phyloP scores from a whole-genome alignment of 306 rosid genomes.

The Rosa persica region DNA sequence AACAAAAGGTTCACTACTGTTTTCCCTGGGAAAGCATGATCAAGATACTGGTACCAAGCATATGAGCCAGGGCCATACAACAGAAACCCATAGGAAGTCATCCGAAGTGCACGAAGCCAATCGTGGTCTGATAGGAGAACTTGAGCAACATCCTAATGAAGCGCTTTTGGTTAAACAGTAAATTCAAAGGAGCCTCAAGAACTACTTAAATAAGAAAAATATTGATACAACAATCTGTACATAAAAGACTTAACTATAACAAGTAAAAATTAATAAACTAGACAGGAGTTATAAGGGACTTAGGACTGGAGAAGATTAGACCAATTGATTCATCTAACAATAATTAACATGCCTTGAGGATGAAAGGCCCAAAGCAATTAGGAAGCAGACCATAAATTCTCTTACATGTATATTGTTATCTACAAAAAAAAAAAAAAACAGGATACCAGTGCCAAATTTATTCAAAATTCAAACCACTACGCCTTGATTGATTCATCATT shows the following conservation, averaged over 20 bases:
- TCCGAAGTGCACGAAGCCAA: conserved; percentile 85
- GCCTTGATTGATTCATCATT: not conserved
- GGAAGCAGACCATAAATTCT: not conserved
- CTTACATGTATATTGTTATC: not conserved
- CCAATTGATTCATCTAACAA: not conserved
- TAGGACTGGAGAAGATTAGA: not conserved
- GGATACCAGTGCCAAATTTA: not conserved
- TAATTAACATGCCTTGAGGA: not conserved
- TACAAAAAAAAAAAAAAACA: not conserved
- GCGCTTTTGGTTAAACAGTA: conserved; percentile 25
- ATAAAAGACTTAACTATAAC: not conserved
- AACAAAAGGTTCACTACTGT: conserved; percentile 60
- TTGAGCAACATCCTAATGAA: conserved; percentile 49
- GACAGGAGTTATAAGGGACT: not conserved
- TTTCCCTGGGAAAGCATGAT: conserved; percentile 52
- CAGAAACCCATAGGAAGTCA: conserved; percentile 91
- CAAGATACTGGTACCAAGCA: conserved; percentile 91
- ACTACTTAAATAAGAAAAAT: not conserved
- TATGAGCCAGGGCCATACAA: conserved; percentile 92
- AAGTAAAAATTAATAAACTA: not conserved
- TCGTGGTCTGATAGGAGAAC: conserved; percentile 64
- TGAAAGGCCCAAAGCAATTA: not conserved
- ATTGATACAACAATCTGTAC: conserved; percentile 3
- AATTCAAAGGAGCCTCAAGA: conserved; percentile 11
- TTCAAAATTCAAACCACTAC: not conserved